Evolutionary conservation across 192 early-diverging fungal genomes (phyloP).

Genomic region (Backusella psychrophila): DNA sequence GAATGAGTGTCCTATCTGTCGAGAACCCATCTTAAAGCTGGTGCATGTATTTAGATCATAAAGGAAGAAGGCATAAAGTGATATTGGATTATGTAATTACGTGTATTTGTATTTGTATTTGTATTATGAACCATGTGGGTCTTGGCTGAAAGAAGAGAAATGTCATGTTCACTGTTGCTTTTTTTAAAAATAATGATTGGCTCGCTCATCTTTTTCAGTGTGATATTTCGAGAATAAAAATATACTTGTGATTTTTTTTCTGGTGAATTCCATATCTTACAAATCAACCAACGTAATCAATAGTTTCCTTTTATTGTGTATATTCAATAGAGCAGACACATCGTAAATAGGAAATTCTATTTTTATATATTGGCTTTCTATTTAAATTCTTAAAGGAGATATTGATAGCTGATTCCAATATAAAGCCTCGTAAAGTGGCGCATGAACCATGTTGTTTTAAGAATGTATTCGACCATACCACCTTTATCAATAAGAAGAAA

Average conservation of each 20-base stretch:
- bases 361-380: not conserved
- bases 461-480: no score
- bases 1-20: slow-evolving; percentile 82
- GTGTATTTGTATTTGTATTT: no score
- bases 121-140: no score
- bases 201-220: not conserved
- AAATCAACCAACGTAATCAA: not conserved
- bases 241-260: not conserved
- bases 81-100: no score
- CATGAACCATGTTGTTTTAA: no score
- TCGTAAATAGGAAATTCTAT: not conserved
- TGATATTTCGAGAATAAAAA: not conserved
- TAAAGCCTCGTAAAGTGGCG: not conserved
- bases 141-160: not conserved
- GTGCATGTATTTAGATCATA: slow-evolving; percentile 67
- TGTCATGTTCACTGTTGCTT: not conserved
- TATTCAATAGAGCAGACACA: not conserved
- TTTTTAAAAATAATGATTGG: not conserved
- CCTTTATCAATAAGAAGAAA: no score
- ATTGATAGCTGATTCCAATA: not conserved
- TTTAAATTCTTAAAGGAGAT: not conserved
- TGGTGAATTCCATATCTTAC: not conserved
- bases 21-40: slow-evolving; percentile 64
- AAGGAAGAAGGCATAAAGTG: not conserved
- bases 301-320: not conserved